Conservation (phyloP, 164 flowering plant genomes). For the Hamamelis virginiana region DNA sequence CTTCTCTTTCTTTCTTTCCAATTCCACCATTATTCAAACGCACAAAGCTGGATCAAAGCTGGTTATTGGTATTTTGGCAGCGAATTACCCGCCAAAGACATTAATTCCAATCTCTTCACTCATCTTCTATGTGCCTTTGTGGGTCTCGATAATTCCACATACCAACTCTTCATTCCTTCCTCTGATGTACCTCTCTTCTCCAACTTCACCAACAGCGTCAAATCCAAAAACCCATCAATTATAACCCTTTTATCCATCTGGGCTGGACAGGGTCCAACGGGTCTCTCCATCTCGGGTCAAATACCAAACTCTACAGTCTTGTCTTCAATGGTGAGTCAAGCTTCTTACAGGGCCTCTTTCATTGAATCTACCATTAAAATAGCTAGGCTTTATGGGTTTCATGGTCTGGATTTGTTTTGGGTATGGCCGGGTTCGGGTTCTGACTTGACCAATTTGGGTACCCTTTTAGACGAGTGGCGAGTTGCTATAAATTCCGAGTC, state of each 20-base stretch:
- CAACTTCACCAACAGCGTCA: constrained; percentile 18
- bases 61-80: constrained; percentile 14
- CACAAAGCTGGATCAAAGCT: constrained; percentile 14
- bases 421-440: not conserved
- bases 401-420: constrained; percentile 30
- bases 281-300: no score
- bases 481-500: constrained; percentile 18
- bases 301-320: not conserved
- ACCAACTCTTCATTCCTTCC: constrained; percentile 10
- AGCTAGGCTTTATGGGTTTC: constrained; percentile 33
- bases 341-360: constrained; percentile 22
- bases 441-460: constrained; percentile 20
- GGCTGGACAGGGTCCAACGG: not conserved
- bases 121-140: constrained; percentile 24
- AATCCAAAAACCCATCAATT: constrained; percentile 13
- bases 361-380: constrained; percentile 29
- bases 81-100: constrained; percentile 8
- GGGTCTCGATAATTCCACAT: constrained; percentile 10
- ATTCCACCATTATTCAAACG: not conserved
- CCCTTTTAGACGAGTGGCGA: constrained; percentile 30
- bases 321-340: constrained; percentile 6
- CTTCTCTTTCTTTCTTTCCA: not conserved
- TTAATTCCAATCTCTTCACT: constrained; percentile 22
- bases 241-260: constrained; percentile 13
- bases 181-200: constrained; percentile 4